Evolutionary conservation across 2,329 filamentous ascomycete genomes (phyloP).

Genomic region (Fusarium tjaetaba): DNA sequence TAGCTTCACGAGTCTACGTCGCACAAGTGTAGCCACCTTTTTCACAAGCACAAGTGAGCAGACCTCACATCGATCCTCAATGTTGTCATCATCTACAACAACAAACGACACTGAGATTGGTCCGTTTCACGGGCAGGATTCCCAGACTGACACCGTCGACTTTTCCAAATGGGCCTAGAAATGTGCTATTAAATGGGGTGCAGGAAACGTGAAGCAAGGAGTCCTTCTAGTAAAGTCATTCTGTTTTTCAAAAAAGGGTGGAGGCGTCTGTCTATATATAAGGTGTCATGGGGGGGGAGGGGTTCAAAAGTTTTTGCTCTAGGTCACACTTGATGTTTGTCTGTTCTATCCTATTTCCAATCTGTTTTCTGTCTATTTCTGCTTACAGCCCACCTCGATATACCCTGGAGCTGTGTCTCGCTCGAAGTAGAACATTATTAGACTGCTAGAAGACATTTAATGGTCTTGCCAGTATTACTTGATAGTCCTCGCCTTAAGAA

Average conservation of each 20-base stretch:
- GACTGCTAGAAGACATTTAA: conserved; percentile 1
- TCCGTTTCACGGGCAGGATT: conserved; percentile 43
- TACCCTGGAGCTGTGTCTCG: conserved; percentile 14
- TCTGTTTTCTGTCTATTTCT: conserved; percentile 13
- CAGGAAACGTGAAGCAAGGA: not conserved
- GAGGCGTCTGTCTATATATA: conserved; percentile 46
- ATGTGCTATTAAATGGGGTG: not conserved
- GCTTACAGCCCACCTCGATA: conserved; percentile 10
- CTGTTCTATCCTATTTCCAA: conserved; percentile 11
- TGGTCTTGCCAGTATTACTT: not conserved
- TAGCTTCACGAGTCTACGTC: conserved; percentile 68
- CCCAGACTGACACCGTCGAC: conserved; percentile 51
- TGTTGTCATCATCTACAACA: conserved; percentile 62
- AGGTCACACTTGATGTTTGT: conserved; percentile 32
- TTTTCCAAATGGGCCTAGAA: conserved; percentile 53
- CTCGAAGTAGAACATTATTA: conserved; percentile 5
- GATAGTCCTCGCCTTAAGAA: not conserved
- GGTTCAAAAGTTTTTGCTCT: conserved; percentile 43
- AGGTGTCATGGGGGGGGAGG: conserved; percentile 29
- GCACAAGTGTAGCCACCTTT: conserved; percentile 73
- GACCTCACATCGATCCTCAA: conserved; percentile 67
- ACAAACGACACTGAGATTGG: conserved; percentile 65
- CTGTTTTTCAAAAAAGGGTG: conserved; percentile 12
- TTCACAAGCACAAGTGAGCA: conserved; percentile 67
- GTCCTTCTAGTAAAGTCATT: conserved; percentile 28